Base-by-base conservation (phyloP, 1,284 basidiomycete species). In the Flammula alnicola region DNA sequence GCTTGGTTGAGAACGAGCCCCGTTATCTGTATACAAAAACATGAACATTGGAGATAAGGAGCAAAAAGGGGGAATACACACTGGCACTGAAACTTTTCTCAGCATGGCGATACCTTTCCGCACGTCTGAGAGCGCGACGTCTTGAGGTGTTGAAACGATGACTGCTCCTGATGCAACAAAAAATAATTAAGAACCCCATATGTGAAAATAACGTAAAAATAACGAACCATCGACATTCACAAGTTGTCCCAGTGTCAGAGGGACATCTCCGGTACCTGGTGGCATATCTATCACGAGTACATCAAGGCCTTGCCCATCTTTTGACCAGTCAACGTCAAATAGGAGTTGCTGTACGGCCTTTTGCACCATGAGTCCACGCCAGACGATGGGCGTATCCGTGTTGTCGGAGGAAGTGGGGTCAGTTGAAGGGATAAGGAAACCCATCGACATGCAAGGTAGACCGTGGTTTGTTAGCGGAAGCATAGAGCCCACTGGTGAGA, bases 341-440 rank as follows among this genome's bases (percentile, higher is more conserved):
- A 98, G 78, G 0, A 99, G 77, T 66, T 99, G 93, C 68, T 98
- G 96, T 0, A 96, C 94, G 19, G 96, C 95, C 66, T 99, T 99
- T 74, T 97, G 95, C 1, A 99, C 97, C 96, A 99, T 98, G 41
- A 98, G 82, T 1, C 96, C 96, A 30, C 96, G 80, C 96, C 96
- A 99, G 19, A 96, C 93, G 14, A 98, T 81, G 0, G 94, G 86
- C 0, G 84, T 84, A 61, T 95, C 90, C 41, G 73, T 72, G 25
- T 75, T 70, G 29, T 70, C 71, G 14, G 71, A 37, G 3, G 51
- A 37, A 4, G 48, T 22, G 14, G 54, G 42, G 8, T 54, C 52
- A 6, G 54, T 49, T 7, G 73, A 74, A 3, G 87, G 85, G 19
- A 91, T 74, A 6, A 91, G 78, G 62, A 87, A 99, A 0, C 95